Conservation (phyloP, 495 filamentous ascomycete genomes). For the Acidiella bohemica region DNA sequence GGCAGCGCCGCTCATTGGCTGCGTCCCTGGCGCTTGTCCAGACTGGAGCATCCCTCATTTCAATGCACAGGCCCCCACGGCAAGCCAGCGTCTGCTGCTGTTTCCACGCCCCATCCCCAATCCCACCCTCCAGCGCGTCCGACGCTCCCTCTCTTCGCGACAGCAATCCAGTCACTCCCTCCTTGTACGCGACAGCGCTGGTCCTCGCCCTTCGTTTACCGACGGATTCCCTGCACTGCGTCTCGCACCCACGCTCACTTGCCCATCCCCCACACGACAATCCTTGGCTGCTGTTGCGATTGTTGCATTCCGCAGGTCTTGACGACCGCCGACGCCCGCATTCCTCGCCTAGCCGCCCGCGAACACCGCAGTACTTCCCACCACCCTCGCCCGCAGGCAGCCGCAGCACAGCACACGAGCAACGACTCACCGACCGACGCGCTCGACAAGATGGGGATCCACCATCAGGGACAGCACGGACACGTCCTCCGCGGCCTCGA, state of each 20-base stretch:
- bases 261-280: not conserved
- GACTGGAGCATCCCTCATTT: no score
- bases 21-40: no score
- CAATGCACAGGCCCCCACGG: no score
- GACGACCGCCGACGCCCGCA: not conserved
- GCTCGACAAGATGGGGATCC: slow-evolving; percentile 14
- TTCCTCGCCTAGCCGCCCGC: slow-evolving; percentile 4
- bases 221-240: slow-evolving; percentile 1
- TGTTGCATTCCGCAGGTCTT: slow-evolving; percentile 1
- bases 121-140: no score
- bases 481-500: slow-evolving; percentile 13
- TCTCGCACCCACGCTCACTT: slow-evolving; percentile 1
- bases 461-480: slow-evolving; percentile 7
- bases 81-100: no score
- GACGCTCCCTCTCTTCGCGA: no score
- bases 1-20: no score
- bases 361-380: slow-evolving; percentile 3
- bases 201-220: slow-evolving; percentile 12
- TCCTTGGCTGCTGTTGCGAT: not conserved
- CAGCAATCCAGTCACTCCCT: no score
- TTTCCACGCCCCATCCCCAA: no score
- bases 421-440: no score
- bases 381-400: not conserved
- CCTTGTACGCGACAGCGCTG: slow-evolving; percentile 4
- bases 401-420: not conserved